Conservation (phyloP, 148 eudicot species). For the Fagopyrum tataricum region DNA sequence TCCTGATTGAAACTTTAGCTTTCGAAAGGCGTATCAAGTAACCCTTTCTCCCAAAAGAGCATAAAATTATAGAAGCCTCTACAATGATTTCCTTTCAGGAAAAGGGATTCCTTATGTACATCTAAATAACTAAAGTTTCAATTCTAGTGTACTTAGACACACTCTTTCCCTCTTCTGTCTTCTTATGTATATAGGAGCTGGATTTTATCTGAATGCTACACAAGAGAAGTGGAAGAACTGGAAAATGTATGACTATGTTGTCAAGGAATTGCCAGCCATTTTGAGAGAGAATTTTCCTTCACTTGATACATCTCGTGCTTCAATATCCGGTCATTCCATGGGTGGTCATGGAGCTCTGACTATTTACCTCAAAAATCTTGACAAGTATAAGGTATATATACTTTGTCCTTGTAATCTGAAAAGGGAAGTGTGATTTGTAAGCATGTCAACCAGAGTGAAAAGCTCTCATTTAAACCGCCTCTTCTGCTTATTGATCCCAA, state of each 20-base stretch:
- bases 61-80: not conserved
- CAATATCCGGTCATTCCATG: conserved; percentile 95
- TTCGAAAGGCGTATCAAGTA: not conserved
- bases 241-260: conserved; percentile 93
- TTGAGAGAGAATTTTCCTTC: conserved; percentile 69
- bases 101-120: not conserved
- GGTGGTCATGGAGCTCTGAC: conserved; percentile 98
- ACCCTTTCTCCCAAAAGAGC: not conserved
- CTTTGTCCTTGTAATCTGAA: not conserved
- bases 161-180: not conserved
- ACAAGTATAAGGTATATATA: conserved; percentile 69
- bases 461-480: not conserved
- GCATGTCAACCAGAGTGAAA: not conserved
- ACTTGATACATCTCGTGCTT: conserved; percentile 83
- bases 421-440: not conserved
- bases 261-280: conserved; percentile 83
- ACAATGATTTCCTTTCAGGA: not conserved
- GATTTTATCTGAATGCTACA: conserved; percentile 92
- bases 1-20: not conserved
- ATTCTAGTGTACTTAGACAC: not conserved
- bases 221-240: conserved; percentile 99
- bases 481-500: not conserved
- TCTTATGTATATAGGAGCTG: conserved; percentile 58
- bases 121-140: not conserved
- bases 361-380: conserved; percentile 89